Base-by-base conservation (phyloP, 1,284 basidiomycete genomes). In the Boletellus deceptivus region DNA sequence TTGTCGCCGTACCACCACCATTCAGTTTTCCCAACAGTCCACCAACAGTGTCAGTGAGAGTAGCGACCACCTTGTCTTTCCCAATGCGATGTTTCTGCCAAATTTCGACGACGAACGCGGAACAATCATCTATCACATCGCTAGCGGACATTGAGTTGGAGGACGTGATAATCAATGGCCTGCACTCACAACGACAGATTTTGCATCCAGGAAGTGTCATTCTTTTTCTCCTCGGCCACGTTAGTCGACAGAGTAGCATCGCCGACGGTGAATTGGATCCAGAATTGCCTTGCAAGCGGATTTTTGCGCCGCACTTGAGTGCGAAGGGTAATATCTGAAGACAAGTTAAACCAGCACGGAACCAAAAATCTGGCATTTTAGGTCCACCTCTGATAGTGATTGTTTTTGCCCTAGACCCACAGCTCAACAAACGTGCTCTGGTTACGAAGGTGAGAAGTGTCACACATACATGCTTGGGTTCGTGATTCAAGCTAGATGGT, bases 41-140 rank as follows among this genome's bases (percentile, higher is more conserved):
- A n/a, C n/a, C n/a, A n/a, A n/a, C n/a, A n/a, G n/a, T n/a, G n/a
- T n/a, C n/a, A n/a, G n/a, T n/a, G n/a, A n/a, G n/a, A n/a, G n/a
- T n/a, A n/a, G n/a, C n/a, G n/a, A n/a, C n/a, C n/a, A n/a, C n/a
- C n/a, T n/a, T n/a, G n/a, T n/a, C n/a, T n/a, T n/a, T n/a, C n/a
- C n/a, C n/a, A n/a, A n/a, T 44, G 11, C 7, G 36, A 10, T 27
- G 6, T 16, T 38, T 48, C 29, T 31, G 36, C 24, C 42, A 47
- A 22, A 50, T 40, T 3, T 38, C 29, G 14, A 50, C 20, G 10
- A 24, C 10, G 2, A 55, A 16, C 6, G 1, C 4, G 11, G 54
- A 47, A 35, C 13, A 18, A 24, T 54, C 41, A 3, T 46, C 29
- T 25, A 9, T 25, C 27, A 18, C 50, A 13, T 46, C 35, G 7